Conservation (phyloP, 805 yeast genomes). For the Yamadazyma ubonensis region DNA sequence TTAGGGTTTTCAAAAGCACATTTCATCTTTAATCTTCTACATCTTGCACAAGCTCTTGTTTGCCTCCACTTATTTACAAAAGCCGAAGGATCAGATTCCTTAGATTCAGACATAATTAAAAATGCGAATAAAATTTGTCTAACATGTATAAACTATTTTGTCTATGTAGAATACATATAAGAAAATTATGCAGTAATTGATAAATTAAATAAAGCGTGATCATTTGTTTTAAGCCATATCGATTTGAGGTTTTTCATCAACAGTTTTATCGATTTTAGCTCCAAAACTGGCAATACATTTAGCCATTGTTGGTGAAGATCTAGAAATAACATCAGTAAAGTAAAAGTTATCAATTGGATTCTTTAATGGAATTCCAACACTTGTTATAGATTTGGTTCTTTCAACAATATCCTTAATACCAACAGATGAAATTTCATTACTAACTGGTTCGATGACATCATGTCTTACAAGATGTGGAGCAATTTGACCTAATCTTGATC, state of each 20-base stretch:
- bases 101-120: not conserved
- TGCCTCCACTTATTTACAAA: conserved; percentile 48
- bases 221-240: conserved; percentile 23
- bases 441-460: conserved; percentile 70
- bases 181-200: conserved; percentile 6
- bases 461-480: conserved; percentile 81
- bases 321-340: conserved; percentile 83
- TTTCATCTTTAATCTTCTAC: conserved; percentile 52
- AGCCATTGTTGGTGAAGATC: conserved; percentile 90
- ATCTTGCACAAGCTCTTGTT: conserved; percentile 54
- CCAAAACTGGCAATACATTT: conserved; percentile 75
- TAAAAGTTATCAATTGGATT: conserved; percentile 81
- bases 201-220: conserved; percentile 1
- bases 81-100: conserved; percentile 7
- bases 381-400: conserved; percentile 40
- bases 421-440: conserved; percentile 52
- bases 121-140: conserved; percentile 1
- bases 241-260: conserved; percentile 47
- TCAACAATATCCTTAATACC: conserved; percentile 50
- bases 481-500: conserved; percentile 67
- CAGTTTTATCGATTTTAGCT: conserved; percentile 58
- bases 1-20: conserved; percentile 51
- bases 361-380: conserved; percentile 48
- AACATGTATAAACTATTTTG: conserved; percentile 8
- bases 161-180: conserved; percentile 7